Conservation (phyloP, 2,329 filamentous ascomycete genomes). For the Aspergillus eucalypticola region DNA sequence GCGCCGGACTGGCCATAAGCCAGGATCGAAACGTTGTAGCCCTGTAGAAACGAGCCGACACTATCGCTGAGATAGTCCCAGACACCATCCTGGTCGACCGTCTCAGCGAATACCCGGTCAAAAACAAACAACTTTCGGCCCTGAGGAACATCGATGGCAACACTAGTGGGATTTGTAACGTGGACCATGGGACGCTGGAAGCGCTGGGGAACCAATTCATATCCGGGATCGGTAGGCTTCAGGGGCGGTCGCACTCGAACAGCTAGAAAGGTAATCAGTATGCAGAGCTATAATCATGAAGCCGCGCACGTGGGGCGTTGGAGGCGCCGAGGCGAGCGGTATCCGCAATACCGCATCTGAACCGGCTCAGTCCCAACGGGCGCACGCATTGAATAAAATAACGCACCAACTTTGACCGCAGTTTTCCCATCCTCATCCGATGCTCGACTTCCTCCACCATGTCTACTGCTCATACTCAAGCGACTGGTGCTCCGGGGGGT, state of each 20-base stretch:
- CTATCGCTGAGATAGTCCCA: constrained; percentile 95
- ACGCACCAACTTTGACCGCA: constrained; percentile 94
- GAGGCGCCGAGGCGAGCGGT: neutral
- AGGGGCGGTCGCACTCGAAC: constrained; percentile 90
- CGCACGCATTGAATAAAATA: neutral
- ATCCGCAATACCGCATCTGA: constrained; percentile 7
- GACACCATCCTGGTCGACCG: constrained; percentile 80
- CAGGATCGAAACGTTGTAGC: constrained; percentile 96
- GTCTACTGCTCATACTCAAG: constrained; percentile 75
- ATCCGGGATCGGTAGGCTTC: constrained; percentile 81
- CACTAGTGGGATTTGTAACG: constrained; percentile 77
- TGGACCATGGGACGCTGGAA: constrained; percentile 94
- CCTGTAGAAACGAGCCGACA: constrained; percentile 84
- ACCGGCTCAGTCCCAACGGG: neutral
- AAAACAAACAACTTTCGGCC: constrained; percentile 96
- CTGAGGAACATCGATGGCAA: constrained; percentile 87
- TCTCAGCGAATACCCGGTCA: constrained; percentile 86
- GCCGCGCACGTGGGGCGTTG: neutral
- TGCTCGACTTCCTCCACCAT: constrained; percentile 72
- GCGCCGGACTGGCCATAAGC: constrained; percentile 97
- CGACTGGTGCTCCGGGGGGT: constrained; percentile 78
- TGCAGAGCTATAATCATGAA: neutral
- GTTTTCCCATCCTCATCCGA: constrained; percentile 90
- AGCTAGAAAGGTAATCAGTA: constrained; percentile 54
- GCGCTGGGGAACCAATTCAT: constrained; percentile 89